These are phyloP conservation scores for Xylaria sp. DNA, from an alignment of 2,329 filamentous ascomycete species.

Conservation along the genomic window DNA sequence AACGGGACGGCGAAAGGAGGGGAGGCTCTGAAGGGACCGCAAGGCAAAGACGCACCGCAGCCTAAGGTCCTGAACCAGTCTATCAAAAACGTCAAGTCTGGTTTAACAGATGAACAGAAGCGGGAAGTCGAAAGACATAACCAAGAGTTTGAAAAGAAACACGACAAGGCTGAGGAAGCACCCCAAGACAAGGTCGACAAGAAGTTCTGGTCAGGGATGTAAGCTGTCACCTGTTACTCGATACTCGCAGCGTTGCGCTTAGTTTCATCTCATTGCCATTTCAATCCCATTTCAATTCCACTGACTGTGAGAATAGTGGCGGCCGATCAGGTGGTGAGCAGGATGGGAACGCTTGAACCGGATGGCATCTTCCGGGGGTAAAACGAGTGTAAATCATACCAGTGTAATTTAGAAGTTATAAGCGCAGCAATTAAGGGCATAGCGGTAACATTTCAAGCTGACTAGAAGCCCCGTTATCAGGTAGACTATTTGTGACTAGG, in stretches of 20 bases:
- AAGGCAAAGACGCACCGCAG: constrained; percentile 51
- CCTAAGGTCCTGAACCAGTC: constrained; percentile 65
- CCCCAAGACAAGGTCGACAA: constrained; percentile 64
- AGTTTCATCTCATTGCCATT: background rate
- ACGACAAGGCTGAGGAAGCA: constrained; percentile 59
- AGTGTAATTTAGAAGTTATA: background rate
- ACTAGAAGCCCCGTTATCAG: background rate
- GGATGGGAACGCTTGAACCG: constrained; percentile 46
- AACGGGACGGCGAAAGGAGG: constrained; percentile 47
- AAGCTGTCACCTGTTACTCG: constrained; percentile 46
- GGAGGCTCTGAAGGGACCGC: constrained; percentile 50
- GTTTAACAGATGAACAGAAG: constrained; percentile 63
- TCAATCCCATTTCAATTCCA: background rate
- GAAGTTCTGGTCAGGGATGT: constrained; percentile 63
- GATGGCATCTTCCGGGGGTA: background rate
- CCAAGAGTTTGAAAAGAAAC: constrained; percentile 64
- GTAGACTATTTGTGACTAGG: background rate
- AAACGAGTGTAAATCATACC: background rate
- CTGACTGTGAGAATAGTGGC: constrained; percentile 37
- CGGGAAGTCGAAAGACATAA: constrained; percentile 70
- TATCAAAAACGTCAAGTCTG: constrained; percentile 52
- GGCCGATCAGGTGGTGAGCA: constrained; percentile 39
- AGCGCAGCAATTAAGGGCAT: background rate
- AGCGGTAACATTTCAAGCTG: background rate
- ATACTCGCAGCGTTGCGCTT: constrained; percentile 20